These are phyloP conservation scores for Arthrobotrys iridis DNA, from an alignment of 2,329 filamentous ascomycete genomes.

Conservation along the genomic window DNA sequence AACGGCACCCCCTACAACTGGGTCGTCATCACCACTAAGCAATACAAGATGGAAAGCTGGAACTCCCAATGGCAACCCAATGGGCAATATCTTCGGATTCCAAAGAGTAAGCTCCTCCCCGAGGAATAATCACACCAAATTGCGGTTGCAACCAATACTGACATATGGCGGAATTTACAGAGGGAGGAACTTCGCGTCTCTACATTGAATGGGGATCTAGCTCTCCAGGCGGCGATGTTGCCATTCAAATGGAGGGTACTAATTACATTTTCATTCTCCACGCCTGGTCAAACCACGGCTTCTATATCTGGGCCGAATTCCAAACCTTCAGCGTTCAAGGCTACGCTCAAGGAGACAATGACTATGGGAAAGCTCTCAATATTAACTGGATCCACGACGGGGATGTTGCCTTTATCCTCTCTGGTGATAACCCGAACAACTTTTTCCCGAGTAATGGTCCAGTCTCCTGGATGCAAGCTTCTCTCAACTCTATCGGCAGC, in stretches of 20 bases:
- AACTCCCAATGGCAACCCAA: conserved; percentile 5
- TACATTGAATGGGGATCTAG: conserved; percentile 19
- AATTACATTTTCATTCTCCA: conserved; percentile 8
- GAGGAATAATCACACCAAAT: neutral
- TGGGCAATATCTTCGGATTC: conserved; percentile 2
- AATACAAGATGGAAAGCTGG: conserved; percentile 61
- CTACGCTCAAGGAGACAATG: conserved; percentile 2
- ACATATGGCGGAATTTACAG: neutral
- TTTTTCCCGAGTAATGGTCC: conserved; percentile 61
- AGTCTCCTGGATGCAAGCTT: conserved; percentile 63
- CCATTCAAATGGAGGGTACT: conserved; percentile 13
- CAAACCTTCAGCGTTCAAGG: conserved; percentile 20
- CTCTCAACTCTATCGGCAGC: conserved; percentile 60
- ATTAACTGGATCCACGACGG: conserved; percentile 61
- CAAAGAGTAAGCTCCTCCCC: conserved; percentile 15
- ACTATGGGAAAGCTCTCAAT: conserved; percentile 54
- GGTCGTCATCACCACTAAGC: conserved; percentile 58
- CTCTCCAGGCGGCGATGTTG: conserved; percentile 5
- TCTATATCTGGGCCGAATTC: conserved; percentile 23
- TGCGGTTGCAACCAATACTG: neutral
- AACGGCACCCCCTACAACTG: conserved; percentile 63
- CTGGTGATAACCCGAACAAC: conserved; percentile 58
- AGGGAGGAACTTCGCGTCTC: conserved; percentile 12
- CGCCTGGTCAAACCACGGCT: conserved; percentile 3
- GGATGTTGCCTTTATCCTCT: conserved; percentile 61